These are phyloP conservation scores for Otatea glauca DNA, from an alignment of 176 grass and related monocot species.

Conservation along the genomic window DNA sequence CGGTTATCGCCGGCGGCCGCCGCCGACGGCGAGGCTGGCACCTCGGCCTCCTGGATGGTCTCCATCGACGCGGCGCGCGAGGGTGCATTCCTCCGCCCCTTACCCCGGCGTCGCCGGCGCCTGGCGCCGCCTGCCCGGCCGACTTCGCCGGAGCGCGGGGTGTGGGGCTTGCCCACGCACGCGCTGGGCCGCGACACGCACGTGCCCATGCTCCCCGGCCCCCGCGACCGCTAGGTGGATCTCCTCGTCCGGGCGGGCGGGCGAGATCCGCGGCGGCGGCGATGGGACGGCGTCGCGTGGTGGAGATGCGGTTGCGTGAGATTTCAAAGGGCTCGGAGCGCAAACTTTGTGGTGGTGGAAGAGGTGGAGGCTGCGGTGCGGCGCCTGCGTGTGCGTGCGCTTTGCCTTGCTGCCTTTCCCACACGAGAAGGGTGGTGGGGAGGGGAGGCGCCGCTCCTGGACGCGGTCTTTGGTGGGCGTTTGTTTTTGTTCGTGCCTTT, in stretches of 20 bases:
- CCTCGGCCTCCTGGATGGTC: conserved; percentile 80
- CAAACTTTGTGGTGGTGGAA: conserved; percentile 37
- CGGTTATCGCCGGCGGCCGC: conserved; percentile 41
- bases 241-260: neutral
- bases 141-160: conserved; percentile 53
- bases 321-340: neutral
- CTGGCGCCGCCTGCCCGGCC: conserved; percentile 21
- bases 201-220: conserved; percentile 43
- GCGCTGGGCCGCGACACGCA: conserved; percentile 66
- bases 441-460: neutral
- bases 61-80: conserved; percentile 74
- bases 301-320: conserved; percentile 30
- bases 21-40: conserved; percentile 10
- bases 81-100: conserved; percentile 50
- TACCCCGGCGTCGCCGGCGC: conserved; percentile 13
- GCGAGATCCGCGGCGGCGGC: conserved; percentile 33
- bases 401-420: neutral
- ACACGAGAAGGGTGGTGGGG: conserved; percentile 31
- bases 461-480: conserved; percentile 45
- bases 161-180: conserved; percentile 64
- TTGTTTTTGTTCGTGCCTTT: conserved; percentile 13
- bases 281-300: neutral
- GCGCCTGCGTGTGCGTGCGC: conserved; percentile 4
- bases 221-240: neutral
- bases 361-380: neutral